These are phyloP conservation scores for Tolypocladium endophyticum DNA, from an alignment of 2,329 filamentous ascomycete genomes.

Conservation along the genomic window DNA sequence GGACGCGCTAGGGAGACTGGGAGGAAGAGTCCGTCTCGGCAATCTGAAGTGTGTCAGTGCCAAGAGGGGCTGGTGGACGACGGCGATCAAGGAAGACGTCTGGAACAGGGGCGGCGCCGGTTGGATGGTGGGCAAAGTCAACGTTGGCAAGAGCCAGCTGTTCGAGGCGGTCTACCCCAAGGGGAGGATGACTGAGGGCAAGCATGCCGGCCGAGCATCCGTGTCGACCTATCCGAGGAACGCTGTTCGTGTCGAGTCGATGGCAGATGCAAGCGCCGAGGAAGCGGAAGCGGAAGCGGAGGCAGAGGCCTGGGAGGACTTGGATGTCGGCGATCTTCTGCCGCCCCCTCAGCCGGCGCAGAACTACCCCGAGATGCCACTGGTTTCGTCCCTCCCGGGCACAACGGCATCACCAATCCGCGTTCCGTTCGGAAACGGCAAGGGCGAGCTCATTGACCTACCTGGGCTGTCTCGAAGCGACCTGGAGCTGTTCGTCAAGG, in stretches of 20 bases:
- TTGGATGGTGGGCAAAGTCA: conserved; percentile 97
- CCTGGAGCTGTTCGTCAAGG: conserved; percentile 59
- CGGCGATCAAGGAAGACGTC: conserved; percentile 74
- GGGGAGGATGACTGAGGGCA: conserved; percentile 38
- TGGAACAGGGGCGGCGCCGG: conserved; percentile 73
- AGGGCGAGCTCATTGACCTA: conserved; percentile 86
- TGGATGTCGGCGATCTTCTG: conserved; percentile 48
- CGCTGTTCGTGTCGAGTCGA: conserved; percentile 6
- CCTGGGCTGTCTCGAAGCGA: conserved; percentile 71
- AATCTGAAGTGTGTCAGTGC: conserved; percentile 83
- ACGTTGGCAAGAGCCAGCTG: conserved; percentile 91
- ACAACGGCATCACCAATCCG: conserved; percentile 94
- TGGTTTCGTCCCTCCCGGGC: conserved; percentile 78
- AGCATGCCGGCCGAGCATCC: conserved; percentile 3
- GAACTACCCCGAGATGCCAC: conserved; percentile 72
- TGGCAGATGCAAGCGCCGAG: conserved; percentile 18
- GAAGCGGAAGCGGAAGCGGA: conserved; percentile 5
- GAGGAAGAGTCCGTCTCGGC: conserved; percentile 66
- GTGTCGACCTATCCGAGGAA: conserved; percentile 9
- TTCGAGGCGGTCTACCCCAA: conserved; percentile 84
- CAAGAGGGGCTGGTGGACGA: conserved; percentile 84
- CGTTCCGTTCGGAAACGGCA: conserved; percentile 75
- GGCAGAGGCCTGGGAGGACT: conserved; percentile 7
- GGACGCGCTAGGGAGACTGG: conserved; percentile 58
- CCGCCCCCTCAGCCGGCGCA: conserved; percentile 66